Base-by-base conservation (phyloP, 768 basidiomycete species). In the Hygrocybe coccinea region DNA sequence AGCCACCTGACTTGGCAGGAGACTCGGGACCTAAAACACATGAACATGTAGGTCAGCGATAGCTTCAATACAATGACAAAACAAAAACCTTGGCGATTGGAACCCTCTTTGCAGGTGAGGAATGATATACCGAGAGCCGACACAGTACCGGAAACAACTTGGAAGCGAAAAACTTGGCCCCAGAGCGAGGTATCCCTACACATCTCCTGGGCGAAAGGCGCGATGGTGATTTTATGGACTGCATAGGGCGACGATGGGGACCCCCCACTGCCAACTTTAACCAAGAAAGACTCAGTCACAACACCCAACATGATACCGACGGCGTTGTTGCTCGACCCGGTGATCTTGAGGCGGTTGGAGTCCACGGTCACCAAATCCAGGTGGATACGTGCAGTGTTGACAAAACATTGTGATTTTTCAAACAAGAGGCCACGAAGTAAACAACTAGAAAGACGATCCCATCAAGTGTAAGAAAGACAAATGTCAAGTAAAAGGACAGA, bases 141-240 rank as follows among this genome's bases (percentile, higher is more conserved):
- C 11, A 44, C 56, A 21, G 50, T 25, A n/a, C 37, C 56, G 9
- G 50, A 22, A 10, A 52, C 39, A 7, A 29, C 33, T 38, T 33
- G 17, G 35, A 57, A 57, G 21, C 52, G 15, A 37, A 57, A 46
- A 33, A 52, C 21, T 10, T 52, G 49, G 15, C 56, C 56, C 56
- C 56, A 57, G 39, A 57, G 34, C 12, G 56, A 45, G 19, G 43
- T 33, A 37, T 57, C 51, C 6, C 44, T 14, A 19, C 25, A 7
- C 43, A 52, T 52, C 14, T 57, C 56, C 41, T 57, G 52, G 21
- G 43, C 22, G 37, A 57, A 52, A 12, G 50, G 56, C 29, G 21
- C 41, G 44, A 57, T 57, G 15, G 55, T 56, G 48, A 56, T 50
- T 37, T 56, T 56, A 35, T 56, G 55, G 48, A 56, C 21, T 12